A percentile compares a stretch with the other conserved stretches of the same genome.
Evolutionary conservation across 2,329 filamentous ascomycete species (phyloP).

Genomic region (Sporothrix euskadiensis): DNA sequence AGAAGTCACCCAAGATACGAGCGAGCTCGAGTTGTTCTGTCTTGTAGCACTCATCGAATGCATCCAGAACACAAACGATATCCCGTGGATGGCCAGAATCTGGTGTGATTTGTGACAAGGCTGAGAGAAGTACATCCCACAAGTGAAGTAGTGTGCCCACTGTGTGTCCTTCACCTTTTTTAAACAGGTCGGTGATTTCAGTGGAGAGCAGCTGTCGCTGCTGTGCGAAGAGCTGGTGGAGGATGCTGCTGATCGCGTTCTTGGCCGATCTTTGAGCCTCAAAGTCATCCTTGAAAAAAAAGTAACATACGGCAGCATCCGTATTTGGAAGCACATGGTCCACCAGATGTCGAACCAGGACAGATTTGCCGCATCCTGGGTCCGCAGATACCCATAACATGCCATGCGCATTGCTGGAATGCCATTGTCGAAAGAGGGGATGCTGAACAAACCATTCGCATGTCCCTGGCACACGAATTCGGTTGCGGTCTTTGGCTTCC

Average conservation of each 20-base stretch:
- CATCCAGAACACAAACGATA: conserved; percentile 41
- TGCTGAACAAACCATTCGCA: conserved; percentile 1
- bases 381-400: conserved; percentile 1
- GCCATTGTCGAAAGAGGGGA: not conserved
- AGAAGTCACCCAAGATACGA: not conserved
- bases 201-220: not conserved
- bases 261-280: not conserved
- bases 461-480: not conserved
- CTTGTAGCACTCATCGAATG: conserved; percentile 39
- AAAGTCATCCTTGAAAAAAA: conserved; percentile 31
- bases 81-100: not conserved
- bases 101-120: not conserved
- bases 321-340: not conserved
- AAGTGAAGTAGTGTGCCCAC: not conserved
- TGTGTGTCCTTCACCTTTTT: not conserved
- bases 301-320: conserved; percentile 19
- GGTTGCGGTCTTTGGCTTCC: not conserved
- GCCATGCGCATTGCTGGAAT: not conserved
- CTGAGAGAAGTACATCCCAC: not conserved
- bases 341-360: not conserved
- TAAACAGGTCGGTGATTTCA: not conserved
- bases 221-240: conserved; percentile 26
- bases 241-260: conserved; percentile 17
- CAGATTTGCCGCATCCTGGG: not conserved
- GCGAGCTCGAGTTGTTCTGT: not conserved